A percentile compares a stretch with the other conserved stretches of the same genome.
Conservation (phyloP, 2,329 filamentous ascomycete species). For the Fusarium hainanense region DNA sequence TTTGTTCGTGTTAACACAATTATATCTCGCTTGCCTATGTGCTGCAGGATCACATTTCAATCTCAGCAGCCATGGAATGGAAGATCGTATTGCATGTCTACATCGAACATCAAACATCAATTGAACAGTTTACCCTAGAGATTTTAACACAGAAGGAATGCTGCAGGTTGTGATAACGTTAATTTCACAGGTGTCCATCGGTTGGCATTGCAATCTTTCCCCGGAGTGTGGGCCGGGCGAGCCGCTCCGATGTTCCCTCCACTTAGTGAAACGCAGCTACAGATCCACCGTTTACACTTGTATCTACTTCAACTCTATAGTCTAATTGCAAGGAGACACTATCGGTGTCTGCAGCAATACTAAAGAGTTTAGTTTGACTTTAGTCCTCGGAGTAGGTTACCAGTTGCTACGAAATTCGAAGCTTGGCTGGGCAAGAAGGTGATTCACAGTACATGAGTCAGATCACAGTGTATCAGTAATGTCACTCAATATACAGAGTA, state of each 20-base stretch:
- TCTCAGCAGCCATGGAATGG: too few relatives aligned
- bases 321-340: background rate
- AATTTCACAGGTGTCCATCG: background rate
- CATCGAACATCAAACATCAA: background rate
- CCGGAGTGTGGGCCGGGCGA: background rate
- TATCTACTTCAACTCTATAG: background rate
- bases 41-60: too few relatives aligned
- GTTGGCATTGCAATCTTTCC: background rate
- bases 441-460: background rate
- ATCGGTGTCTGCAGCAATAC: background rate
- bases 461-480: background rate
- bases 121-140: background rate
- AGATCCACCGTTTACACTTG: background rate
- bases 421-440: background rate
- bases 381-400: background rate
- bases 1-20: too few relatives aligned
- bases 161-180: background rate
- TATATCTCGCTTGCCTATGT: too few relatives aligned
- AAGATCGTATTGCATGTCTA: too few relatives aligned
- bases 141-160: rapidly evolving
- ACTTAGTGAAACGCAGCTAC: background rate
- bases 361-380: background rate
- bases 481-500: background rate
- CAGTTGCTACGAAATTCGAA: background rate
- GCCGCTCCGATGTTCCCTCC: background rate